Percentiles rank a stretch among this genome's conserved stretches.
phyloP scores from a whole-genome alignment of 1,284 basidiomycete genomes.

The Boletus mariae region DNA sequence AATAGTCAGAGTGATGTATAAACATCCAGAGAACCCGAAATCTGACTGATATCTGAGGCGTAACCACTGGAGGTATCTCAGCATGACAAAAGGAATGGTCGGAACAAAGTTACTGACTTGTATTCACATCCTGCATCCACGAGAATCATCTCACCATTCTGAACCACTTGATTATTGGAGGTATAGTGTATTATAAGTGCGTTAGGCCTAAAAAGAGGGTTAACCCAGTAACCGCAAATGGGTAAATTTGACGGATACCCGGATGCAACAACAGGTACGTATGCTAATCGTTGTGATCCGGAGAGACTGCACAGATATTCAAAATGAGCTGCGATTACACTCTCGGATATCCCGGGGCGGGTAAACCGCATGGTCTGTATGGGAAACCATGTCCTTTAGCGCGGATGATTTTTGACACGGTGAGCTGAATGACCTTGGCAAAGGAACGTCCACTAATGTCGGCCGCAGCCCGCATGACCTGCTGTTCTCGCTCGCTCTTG shows the following conservation, averaged over 20 bases:
- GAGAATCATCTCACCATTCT: conserved; percentile 74
- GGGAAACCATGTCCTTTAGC: not conserved
- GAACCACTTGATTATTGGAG: conserved; percentile 76
- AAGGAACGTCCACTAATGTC: conserved; percentile 75
- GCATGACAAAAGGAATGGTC: not conserved
- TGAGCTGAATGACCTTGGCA: conserved; percentile 53
- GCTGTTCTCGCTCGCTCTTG: conserved; percentile 70
- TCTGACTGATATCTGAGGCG: conserved; percentile 89
- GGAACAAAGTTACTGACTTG: conserved; percentile 50
- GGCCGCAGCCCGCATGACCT: conserved; percentile 70
- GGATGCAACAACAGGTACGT: conserved; percentile 93
- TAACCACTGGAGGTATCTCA: conserved; percentile 63
- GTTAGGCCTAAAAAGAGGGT: conserved; percentile 56
- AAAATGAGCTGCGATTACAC: conserved; percentile 79
- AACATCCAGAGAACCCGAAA: conserved; percentile 4
- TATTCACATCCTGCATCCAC: conserved; percentile 91
- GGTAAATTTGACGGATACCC: conserved; percentile 51
- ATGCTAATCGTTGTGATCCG: conserved; percentile 84
- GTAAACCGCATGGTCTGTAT: conserved; percentile 80
- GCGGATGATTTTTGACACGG: not conserved
- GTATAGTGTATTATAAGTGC: conserved; percentile 91
- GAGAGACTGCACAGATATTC: conserved; percentile 77
- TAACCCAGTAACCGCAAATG: conserved; percentile 2
- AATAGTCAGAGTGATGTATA: conserved; percentile 10
- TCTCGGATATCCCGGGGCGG: conserved; percentile 67